These are phyloP conservation scores for Septoria petroselini DNA, from an alignment of 2,329 filamentous ascomycete genomes.

Conservation along the genomic window DNA sequence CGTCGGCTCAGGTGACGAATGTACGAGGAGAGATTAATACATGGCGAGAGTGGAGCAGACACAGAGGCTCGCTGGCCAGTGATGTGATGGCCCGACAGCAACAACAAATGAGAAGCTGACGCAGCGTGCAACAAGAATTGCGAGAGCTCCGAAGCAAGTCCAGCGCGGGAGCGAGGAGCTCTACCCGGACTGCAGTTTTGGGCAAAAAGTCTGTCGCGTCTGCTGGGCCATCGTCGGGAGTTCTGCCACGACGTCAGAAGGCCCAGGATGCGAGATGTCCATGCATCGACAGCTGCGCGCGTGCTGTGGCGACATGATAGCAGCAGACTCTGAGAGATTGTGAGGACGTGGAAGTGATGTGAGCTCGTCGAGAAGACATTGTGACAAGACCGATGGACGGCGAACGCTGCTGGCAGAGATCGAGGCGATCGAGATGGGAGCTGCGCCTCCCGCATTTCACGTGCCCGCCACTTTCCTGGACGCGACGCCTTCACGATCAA, in stretches of 20 bases:
- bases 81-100: neutral
- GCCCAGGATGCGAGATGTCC: neutral
- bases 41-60: no score
- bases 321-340: neutral
- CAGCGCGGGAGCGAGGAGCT: conserved; percentile 1
- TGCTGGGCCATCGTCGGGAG: conserved; percentile 2
- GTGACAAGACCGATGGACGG: no score
- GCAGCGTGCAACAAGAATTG: no score
- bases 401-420: no score
- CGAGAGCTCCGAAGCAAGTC: neutral
- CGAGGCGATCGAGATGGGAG: no score
- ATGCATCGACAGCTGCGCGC: neutral
- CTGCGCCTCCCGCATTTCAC: no score
- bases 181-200: conserved; percentile 2
- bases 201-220: conserved; percentile 1
- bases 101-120: neutral
- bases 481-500: no score
- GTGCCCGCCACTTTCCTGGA: no score
- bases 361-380: no score
- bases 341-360: neutral
- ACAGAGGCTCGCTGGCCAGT: no score
- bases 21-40: no score
- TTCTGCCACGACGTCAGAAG: conserved; percentile 1
- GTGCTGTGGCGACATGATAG: neutral
- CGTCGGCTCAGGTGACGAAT: no score